Evolutionary conservation across 2,329 filamentous ascomycete species (phyloP).

Genomic region (Fusarium setosum): DNA sequence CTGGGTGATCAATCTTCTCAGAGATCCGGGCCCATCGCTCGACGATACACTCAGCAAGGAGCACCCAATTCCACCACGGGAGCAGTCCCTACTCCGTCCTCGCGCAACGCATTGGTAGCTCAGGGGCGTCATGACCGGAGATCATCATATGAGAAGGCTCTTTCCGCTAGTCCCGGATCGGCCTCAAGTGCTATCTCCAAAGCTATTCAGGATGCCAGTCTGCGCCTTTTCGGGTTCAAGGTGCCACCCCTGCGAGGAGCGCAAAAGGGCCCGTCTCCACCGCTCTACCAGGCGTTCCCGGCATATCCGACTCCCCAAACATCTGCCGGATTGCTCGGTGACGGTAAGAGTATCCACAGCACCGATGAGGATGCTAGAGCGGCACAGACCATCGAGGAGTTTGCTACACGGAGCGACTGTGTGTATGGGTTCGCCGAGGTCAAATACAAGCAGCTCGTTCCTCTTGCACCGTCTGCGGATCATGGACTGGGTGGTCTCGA

Average conservation of each 20-base stretch:
- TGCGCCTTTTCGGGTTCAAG: conserved; percentile 77
- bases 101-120: conserved; percentile 80
- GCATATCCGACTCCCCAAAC: conserved; percentile 79
- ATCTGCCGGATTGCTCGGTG: conserved; percentile 72
- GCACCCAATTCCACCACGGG: conserved; percentile 75
- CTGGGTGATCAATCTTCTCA: conserved; percentile 63
- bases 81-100: conserved; percentile 73
- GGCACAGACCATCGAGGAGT: conserved; percentile 87
- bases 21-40: conserved; percentile 72
- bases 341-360: conserved; percentile 66
- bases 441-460: conserved; percentile 97
- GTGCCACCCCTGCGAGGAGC: conserved; percentile 71
- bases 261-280: conserved; percentile 76
- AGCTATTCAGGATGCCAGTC: conserved; percentile 91
- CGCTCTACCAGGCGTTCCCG: conserved; percentile 85
- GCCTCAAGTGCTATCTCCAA: conserved; percentile 94
- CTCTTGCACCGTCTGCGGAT: conserved; percentile 82
- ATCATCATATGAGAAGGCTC: conserved; percentile 80
- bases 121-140: conserved; percentile 80
- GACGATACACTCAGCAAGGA: conserved; percentile 83
- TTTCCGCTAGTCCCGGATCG: conserved; percentile 77
- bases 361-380: conserved; percentile 83
- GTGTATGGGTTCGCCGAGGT: conserved; percentile 98
- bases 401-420: conserved; percentile 92
- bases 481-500: conserved; percentile 75